Evolutionary conservation across 2,329 filamentous ascomycete species (phyloP).

Genomic region (Cryphonectria japonica): DNA sequence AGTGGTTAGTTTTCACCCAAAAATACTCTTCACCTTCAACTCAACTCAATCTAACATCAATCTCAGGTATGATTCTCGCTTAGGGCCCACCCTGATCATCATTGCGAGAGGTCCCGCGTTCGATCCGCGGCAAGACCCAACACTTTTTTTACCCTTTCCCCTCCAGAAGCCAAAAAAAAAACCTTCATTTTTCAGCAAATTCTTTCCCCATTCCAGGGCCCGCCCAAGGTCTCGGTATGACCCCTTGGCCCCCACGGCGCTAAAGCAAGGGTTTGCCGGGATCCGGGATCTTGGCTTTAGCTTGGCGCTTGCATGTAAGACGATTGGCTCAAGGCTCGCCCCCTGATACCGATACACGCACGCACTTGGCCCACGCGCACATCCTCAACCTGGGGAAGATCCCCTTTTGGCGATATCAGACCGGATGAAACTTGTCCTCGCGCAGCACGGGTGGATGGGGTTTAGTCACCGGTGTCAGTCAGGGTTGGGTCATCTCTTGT

Average conservation of each 20-base stretch:
- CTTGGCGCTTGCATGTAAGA: constrained; percentile 5
- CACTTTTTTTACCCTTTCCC: constrained; percentile 34
- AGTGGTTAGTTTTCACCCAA: neutral
- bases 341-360: neutral
- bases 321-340: neutral
- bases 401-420: neutral
- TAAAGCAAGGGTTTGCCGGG: neutral
- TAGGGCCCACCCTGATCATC: constrained; percentile 53
- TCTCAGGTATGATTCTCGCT: constrained; percentile 69
- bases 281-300: neutral
- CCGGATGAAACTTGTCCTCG: neutral
- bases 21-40: neutral
- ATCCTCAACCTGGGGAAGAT: neutral
- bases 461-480: neutral
- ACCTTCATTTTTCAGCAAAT: neutral
- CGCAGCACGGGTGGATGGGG: neutral
- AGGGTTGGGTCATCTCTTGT: neutral
- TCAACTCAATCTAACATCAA: neutral
- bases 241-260: neutral
- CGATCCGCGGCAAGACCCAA: constrained; percentile 51
- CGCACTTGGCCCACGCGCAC: neutral
- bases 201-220: neutral
- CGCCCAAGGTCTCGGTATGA: neutral
- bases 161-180: no score
- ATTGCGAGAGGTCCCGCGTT: constrained; percentile 52